These are phyloP conservation scores for Candida tetrigidarum DNA, from an alignment of 1,139 yeast species.

Conservation along the genomic window DNA sequence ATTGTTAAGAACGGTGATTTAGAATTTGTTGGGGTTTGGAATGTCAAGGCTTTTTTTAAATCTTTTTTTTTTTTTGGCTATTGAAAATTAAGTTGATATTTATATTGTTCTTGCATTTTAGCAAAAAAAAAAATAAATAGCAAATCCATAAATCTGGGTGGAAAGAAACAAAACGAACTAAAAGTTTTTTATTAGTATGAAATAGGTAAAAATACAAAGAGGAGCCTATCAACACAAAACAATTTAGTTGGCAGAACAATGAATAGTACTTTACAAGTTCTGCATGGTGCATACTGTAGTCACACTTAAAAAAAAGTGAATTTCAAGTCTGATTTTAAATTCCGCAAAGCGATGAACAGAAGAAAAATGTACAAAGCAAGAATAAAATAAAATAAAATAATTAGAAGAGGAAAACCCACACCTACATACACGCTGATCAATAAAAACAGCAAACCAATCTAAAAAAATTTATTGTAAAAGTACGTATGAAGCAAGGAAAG, in stretches of 20 bases:
- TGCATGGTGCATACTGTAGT: slow-evolving; percentile 1
- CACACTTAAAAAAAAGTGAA: not conserved
- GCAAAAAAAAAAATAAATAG: not conserved
- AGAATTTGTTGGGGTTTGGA: not conserved
- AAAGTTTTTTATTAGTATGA: slow-evolving; percentile 1
- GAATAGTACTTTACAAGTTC: not conserved
- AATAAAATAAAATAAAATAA: too few species aligned
- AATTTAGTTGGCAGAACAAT: not conserved
- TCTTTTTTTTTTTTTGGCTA: not conserved
- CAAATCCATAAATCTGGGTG: slow-evolving; percentile 2
- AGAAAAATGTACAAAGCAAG: not conserved
- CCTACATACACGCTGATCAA: not conserved
- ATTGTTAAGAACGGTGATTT: too few species aligned
- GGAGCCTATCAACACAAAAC: slow-evolving; percentile 2
- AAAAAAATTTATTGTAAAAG: not conserved
- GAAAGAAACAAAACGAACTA: slow-evolving; percentile 1
- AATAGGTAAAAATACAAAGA: slow-evolving; percentile 3
- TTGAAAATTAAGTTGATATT: slow-evolving; percentile 7
- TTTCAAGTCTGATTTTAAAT: slow-evolving; percentile 4
- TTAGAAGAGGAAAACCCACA: not conserved
- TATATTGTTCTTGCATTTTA: not conserved
- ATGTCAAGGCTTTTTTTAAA: not conserved
- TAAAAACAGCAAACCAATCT: not conserved
- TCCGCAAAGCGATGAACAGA: not conserved
- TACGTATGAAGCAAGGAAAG: not conserved